These are phyloP conservation scores for Artemisia annua DNA, from an alignment of 129 eudicot species.

Conservation along the genomic window DNA sequence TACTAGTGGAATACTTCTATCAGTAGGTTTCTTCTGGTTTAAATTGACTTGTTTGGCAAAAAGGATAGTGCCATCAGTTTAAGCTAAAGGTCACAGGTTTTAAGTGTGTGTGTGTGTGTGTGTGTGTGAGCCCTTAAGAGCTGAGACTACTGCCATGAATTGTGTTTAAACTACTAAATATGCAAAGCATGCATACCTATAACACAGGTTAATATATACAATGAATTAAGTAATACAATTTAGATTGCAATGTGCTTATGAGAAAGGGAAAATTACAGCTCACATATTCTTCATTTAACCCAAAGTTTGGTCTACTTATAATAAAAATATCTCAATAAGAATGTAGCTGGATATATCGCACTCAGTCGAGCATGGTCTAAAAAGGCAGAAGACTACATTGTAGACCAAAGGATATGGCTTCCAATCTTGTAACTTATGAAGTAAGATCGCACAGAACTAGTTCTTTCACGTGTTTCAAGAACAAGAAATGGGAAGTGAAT, in stretches of 20 bases:
- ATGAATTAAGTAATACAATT: not conserved
- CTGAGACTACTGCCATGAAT: not conserved
- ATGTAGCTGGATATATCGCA: slow-evolving; percentile 12
- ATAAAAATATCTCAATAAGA: not conserved
- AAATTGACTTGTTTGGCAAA: slow-evolving; percentile 1
- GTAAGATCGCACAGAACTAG: too few species aligned
- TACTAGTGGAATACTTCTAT: not conserved
- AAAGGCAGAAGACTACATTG: slow-evolving; percentile 2
- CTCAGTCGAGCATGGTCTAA: slow-evolving; percentile 2
- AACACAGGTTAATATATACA: not conserved
- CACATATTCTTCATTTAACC: slow-evolving; percentile 14
- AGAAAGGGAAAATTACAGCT: slow-evolving; percentile 9
- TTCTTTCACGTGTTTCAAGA: too few species aligned
- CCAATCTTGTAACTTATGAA: not conserved
- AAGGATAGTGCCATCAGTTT: not conserved
- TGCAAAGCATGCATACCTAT: not conserved
- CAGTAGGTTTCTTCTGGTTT: slow-evolving; percentile 7
- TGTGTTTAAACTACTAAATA: not conserved
- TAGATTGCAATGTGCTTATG: slow-evolving; percentile 1
- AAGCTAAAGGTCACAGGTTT: not conserved
- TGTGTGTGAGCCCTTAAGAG: not conserved
- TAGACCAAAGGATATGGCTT: slow-evolving; percentile 16
- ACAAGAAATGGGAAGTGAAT: too few species aligned
- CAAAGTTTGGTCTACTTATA: slow-evolving; percentile 1
- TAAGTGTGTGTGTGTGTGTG: not conserved